phyloP scores from a whole-genome alignment of 2,329 filamentous ascomycete genomes.

The Nannizzia gypsea region DNA sequence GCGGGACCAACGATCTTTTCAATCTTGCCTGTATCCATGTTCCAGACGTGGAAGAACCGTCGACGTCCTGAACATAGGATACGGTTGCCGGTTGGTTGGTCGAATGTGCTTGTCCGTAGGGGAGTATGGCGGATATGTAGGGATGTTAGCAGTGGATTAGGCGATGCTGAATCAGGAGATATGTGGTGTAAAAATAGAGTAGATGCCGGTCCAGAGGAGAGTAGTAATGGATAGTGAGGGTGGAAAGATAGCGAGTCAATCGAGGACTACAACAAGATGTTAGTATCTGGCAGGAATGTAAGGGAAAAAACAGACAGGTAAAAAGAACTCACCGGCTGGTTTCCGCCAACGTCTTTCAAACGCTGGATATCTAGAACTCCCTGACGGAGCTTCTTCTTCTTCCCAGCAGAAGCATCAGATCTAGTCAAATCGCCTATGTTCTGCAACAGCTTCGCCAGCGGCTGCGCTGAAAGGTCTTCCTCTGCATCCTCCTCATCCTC shows the following conservation, averaged over 20 bases:
- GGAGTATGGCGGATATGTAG: slow-evolving; percentile 75
- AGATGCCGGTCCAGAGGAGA: slow-evolving; percentile 77
- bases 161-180: slow-evolving; percentile 60
- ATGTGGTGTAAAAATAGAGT: slow-evolving; percentile 85
- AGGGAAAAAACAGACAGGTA: too few relatives aligned
- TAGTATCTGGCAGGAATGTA: too few relatives aligned
- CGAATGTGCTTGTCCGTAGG: slow-evolving; percentile 72
- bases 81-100: slow-evolving; percentile 57
- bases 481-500: slow-evolving; percentile 48
- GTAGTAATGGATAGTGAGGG: slow-evolving; percentile 71
- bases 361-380: slow-evolving; percentile 86
- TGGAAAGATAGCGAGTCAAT: slow-evolving; percentile 83
- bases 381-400: slow-evolving; percentile 62
- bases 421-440: slow-evolving; percentile 56
- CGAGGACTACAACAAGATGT: slow-evolving; percentile 40
- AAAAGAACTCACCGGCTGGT: slow-evolving; percentile 55
- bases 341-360: slow-evolving; percentile 69
- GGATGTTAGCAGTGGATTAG: slow-evolving; percentile 82
- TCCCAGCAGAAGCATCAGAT: slow-evolving; percentile 41
- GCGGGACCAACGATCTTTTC: slow-evolving; percentile 67
- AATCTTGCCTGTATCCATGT: slow-evolving; percentile 66
- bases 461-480: slow-evolving; percentile 54
- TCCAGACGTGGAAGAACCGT: slow-evolving; percentile 89
- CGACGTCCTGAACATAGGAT: slow-evolving; percentile 83
- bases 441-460: slow-evolving; percentile 68